phyloP scores from a whole-genome alignment of 345 rosid species.

The Euphorbia pulcherrima region DNA sequence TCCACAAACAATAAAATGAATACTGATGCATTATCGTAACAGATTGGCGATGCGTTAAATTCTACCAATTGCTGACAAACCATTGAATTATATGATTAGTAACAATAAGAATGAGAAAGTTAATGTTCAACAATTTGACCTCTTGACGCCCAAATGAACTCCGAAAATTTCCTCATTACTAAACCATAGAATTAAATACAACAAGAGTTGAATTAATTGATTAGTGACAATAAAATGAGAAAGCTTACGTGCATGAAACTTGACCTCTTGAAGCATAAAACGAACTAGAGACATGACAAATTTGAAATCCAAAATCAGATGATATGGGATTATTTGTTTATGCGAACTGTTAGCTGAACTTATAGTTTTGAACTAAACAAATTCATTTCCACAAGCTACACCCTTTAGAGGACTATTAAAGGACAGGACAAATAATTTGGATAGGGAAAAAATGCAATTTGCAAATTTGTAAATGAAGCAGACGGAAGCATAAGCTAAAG shows the following conservation, averaged over 20 bases:
- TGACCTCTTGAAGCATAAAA: neutral
- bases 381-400: no score
- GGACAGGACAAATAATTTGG: neutral
- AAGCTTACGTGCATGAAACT: neutral
- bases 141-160: no score
- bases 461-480: no score
- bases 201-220: neutral
- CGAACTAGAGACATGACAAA: neutral
- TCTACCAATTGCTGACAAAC: neutral
- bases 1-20: neutral
- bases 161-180: no score
- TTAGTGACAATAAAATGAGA: neutral
- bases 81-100: neutral
- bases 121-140: no score
- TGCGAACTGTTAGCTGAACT: neutral
- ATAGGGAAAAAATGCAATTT: no score
- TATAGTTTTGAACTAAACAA: no score
- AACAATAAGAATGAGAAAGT: neutral
- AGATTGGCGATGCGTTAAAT: neutral
- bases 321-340: neutral
- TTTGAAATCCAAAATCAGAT: neutral
- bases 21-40: neutral
- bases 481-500: no score
- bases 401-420: neutral
- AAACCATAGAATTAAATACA: no score